Base-by-base conservation (phyloP, 768 basidiomycete genomes). In the Tylopilus vinaceipallidus region DNA sequence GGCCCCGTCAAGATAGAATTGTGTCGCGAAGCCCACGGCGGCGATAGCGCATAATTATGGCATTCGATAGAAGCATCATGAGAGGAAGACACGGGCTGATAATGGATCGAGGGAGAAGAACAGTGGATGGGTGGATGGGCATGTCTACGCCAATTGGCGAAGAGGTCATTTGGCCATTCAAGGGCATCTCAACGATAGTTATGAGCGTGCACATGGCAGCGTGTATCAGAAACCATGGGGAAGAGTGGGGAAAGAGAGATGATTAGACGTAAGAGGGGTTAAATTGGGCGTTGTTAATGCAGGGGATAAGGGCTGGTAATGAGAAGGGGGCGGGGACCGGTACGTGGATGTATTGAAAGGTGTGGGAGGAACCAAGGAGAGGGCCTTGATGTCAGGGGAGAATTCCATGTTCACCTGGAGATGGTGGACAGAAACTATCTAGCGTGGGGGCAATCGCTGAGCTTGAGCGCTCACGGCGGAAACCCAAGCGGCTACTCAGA, bases 181-280 rank as follows among this genome's bases (percentile, higher is more conserved):
- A 40, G 37, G 43, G n/a, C 35, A 32, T 45, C 46, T 32, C 27
- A 17, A 40, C 32, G 26, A 39, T 11, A 22, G 19, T 17, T 26
- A 30, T 11, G 44, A 45, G 16, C 32, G 6, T 33, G 43, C 34
- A 30, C 12, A 26, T 16, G 12, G 32, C 42, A n/a, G 36, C 39
- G 55, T 34, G 38, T 54, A 47, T 54, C 50, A 61, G 54, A 55
- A 61, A 58, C n/a, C n/a, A 56, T 20, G 64, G 61, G 66, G 64
- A 55, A 67, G 47, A 42, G 38, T 47, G 63, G 60, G 56, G 49
- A 45, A 48, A 42, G n/a, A 30, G 10, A 6, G 17, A 29, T 29
- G 47, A 50, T 52, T 38, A 37, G 43, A 54, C 41, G 49, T 49
- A 49, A 49, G 24, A 36, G 1, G 26, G 19, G 30, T 14, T 40